A percentile compares a stretch with the other conserved stretches of the same genome.
Conservation (phyloP, 306 rosid genomes). For the Dalbergia cultrata region DNA sequence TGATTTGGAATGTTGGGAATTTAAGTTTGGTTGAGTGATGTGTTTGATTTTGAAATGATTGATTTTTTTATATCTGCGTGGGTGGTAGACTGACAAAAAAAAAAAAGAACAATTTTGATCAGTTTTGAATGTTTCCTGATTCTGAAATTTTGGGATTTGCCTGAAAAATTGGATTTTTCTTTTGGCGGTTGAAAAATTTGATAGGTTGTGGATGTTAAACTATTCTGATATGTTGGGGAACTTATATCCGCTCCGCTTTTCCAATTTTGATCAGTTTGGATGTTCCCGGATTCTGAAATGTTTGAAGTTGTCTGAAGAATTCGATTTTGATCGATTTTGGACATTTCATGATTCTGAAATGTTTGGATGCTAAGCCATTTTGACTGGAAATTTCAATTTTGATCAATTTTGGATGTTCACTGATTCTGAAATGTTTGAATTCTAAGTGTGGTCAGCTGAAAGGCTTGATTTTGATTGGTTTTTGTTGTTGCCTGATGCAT, state of each 20-base stretch:
- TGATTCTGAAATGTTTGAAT: not conserved
- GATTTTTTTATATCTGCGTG: too few species aligned
- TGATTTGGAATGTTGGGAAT: not conserved
- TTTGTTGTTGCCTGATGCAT: not conserved
- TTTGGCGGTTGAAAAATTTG: too few species aligned
- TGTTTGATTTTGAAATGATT: not conserved
- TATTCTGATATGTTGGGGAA: not conserved
- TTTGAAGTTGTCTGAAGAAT: not conserved
- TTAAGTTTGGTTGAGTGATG: not conserved
- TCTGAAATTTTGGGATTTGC: not conserved
- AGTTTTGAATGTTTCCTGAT: not conserved
- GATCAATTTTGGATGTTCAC: not conserved
- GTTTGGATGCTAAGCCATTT: not conserved
- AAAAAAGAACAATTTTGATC: not conserved
- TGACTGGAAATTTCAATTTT: not conserved
- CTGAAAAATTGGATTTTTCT: not conserved
- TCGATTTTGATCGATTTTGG: not conserved
- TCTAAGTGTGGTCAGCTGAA: not conserved
- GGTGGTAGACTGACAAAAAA: too few species aligned
- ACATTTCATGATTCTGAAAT: slow-evolving; percentile 3
- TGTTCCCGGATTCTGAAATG: not conserved
- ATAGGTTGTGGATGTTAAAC: not conserved
- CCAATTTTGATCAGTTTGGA: not conserved
- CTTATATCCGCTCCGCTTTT: too few species aligned
- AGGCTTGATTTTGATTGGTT: not conserved